Evolutionary conservation across 768 basidiomycete genomes (phyloP), one percentile per base, ranked within the genome.

Genomic region (Macrocybe gigantea): DNA sequence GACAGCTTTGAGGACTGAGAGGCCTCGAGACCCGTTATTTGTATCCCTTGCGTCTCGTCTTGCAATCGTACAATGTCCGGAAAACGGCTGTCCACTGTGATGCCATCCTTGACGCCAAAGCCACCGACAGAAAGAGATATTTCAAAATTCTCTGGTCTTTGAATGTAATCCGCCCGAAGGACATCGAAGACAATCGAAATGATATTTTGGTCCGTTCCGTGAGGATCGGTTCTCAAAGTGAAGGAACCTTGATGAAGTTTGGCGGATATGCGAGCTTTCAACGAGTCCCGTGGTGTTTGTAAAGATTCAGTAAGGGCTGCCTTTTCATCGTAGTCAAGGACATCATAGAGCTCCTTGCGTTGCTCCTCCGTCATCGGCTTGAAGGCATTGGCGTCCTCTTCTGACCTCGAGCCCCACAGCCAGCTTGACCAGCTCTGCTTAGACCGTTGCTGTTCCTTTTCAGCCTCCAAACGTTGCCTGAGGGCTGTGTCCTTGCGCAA

Each of bases 301-400:
- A 93, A 76, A 1, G 83, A 73, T 41, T 82, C 77, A 1, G 77
- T 72, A 12, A 91, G 74, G 3, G 85, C 83, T 4, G 82, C 68
- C 63, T 87, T 88, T 65, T 95, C 93, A 60, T 98, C 91, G 59
- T 88, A 94, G 65, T 97, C 91, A 36, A 97, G 80, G 22, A 86
- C 78, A 57, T 90, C 85, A 64, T 95, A 93, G 10, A 97, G 76
- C 64, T 97, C 80, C 62, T 83, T 83, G 44, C 89, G 81, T 64
- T 97, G 92, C 60, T 93, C 88, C 33, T 90, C 92, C 10, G 88
- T 93, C 78, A 96, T 88, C 33, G 78, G 61, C 12, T 80, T 78
- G 22, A 77, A 72, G 50, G 89, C 85, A 2, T 74, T 67, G 44
- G 73, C 54, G 40, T 86, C 83, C 33, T 80, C 76, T 41, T 71